Base-by-base conservation (phyloP, 2,329 filamentous ascomycete genomes). In the Curvularia lunata region DNA sequence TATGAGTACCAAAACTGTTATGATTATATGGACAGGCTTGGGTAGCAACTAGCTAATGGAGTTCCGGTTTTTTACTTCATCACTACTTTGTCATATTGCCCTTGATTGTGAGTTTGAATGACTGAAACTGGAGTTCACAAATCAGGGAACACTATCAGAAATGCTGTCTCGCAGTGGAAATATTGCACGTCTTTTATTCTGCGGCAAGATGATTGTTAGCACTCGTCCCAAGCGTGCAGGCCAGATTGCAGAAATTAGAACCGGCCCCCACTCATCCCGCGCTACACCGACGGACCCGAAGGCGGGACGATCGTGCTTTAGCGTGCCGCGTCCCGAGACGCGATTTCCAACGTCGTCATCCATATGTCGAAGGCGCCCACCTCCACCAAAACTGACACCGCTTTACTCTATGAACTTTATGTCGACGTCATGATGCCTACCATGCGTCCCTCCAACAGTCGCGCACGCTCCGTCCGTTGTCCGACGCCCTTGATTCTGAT, bases 21-120 rank as follows among this genome's bases (percentile, higher is more conserved):
- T 59, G 65, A 65, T 63, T 64, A 66, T 37, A 65, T 62, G 49
- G 60, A 55, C 8, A 30, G 61, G 48, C 18, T 63, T 63, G 63
- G 61, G 61, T 66, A 69, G 67, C 65, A 57, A 60, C 55, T 69
- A 70, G 67, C 65, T 63, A 67, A 69, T 62, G 66, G 65, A 69
- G 67, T 70, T 70, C 61, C 61, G 67, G 65, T 47, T 66, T 34
- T n/a, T 34, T 16, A 16, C 13, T 34, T 56, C 47, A 58, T 58
- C 13, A 34, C 9, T 12, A 64, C 56, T 66, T 67, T 50, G 63
- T 45, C 30, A 54, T 21, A 9, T 23, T 28, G 28, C 27, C 13
- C 13, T 32, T 28, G 27, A 40, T 5, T 37, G 19, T 53, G 23
- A 25, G 38, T 38, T 19, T 48, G 27, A 32, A 9, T 27, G 40